Evolutionary conservation across 116 monocot genomes (phyloP), one percentile per base, ranked within the genome.

Genomic region (Posidonia oceanica): DNA sequence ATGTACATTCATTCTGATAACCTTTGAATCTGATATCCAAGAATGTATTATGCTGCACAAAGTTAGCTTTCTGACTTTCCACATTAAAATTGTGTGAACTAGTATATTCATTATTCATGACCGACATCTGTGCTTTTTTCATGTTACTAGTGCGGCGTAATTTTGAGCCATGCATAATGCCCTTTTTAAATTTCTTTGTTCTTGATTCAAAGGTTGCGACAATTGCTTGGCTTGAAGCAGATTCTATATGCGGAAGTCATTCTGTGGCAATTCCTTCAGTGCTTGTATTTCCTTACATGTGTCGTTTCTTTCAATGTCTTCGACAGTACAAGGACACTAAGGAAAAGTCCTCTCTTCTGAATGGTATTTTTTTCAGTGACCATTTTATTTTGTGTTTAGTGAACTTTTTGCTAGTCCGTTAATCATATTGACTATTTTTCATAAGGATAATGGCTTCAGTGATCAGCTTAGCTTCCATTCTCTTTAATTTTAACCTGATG

Each of bases 141-240:
- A 0, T 7, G 48, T 48, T 48, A 12, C 48, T 10, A 48, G 7
- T 44, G 4, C 1, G 4, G 44, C 2, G 29, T 8, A 44, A 44
- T 10, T 48, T 7, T 10, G 48, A 48, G 48, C 12, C 48, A 10
- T 48, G 48, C 48, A 48, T 48, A 12, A 48, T 48, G 12, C 12
- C 48, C 8, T 48, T 29, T 29, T 41, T 21, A 67, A 12, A 22
- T 51, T 14, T 41, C 17, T 14, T 48, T 52, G 40, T 17, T 68
- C 14, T 68, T 52, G 52, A 51, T 37, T 15, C 16, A 37, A 23
- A 98, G 98, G 98, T 98, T 80, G 98, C 98, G 58, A 93, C 98
- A 60, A 93, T 90, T 81, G 98, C 98, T 69, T 98, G 98, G 98
- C 86, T 98, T 75, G 93, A 98, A 65, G 98, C 93, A 72, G 98